Evolutionary conservation across 352 stramenopile species (phyloP).

Genomic region (Achlya hypogyna): DNA sequence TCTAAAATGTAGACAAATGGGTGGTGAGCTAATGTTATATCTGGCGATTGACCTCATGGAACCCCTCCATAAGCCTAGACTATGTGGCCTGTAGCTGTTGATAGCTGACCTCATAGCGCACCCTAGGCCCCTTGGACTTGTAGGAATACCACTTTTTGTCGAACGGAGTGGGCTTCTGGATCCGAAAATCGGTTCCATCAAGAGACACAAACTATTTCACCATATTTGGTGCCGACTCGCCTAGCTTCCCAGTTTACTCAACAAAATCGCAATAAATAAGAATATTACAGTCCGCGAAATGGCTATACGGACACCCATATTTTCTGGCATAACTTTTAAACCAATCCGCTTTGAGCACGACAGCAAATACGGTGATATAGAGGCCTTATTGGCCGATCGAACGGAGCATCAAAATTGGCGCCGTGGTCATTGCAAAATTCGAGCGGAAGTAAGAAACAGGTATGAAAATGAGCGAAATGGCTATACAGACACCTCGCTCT

Average conservation of each 20-base stretch:
- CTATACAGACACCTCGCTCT: too few species aligned
- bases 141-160: constrained; percentile 18
- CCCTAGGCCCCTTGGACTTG: constrained; percentile 26
- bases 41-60: neutral
- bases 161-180: constrained; percentile 12
- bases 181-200: constrained; percentile 25
- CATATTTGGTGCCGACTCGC: neutral
- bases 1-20: neutral
- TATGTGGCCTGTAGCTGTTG: constrained; percentile 26
- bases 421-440: too few species aligned
- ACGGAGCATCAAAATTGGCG: too few species aligned
- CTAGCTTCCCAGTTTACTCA: neutral
- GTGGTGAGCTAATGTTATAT: neutral
- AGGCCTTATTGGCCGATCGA: too few species aligned
- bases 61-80: constrained; percentile 18
- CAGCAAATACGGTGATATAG: too few species aligned
- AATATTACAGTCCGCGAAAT: too few species aligned
- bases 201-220: constrained; percentile 19
- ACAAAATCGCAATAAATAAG: too few species aligned
- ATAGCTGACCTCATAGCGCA: constrained; percentile 27
- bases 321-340: too few species aligned
- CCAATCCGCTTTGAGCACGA: too few species aligned
- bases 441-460: too few species aligned
- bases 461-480: too few species aligned
- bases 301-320: too few species aligned